Evolutionary conservation across 176 grass and related monocot genomes (phyloP), one percentile per base, ranked within the genome.

Genomic region (Musa troglodytarum): DNA sequence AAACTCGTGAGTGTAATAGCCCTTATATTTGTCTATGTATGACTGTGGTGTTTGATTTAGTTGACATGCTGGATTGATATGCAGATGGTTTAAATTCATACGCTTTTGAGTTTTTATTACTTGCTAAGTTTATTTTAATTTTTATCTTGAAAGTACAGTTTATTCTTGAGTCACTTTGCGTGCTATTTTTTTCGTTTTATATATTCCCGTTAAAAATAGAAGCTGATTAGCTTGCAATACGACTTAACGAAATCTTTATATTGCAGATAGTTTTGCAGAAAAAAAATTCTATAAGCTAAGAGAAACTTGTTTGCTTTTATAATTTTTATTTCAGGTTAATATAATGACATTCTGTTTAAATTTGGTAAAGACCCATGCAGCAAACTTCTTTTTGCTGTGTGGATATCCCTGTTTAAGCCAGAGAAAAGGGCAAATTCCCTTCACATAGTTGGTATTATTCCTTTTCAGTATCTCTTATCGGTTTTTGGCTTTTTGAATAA

Each of bases 1-100:
- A 97, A 97, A 83, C 90, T 97, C 84, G 94, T 97, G 67, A 50
- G 90, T 88, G 16, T 23, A 23, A 69, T 59, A 19, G 17, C 59
- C 1, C 63, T 65, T 14, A 34, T 63, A 34, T 72, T 50, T 51
- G 21, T 3, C n/a, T 72, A 49, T 50, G 49, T 13, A 43, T 43
- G 16, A 52, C 51, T 50, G 2, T 34, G 55, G 14, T 50, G 50
- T 25, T 73, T 17, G 3, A 61, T 61, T 61, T 59, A 7, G 12
- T 59, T 6, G 17, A 34, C 57, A 59, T 59, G 57, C 57, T 59
- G 57, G 12, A 59, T 59, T n/a, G 57, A 59, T 17, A 20, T 19
- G 7, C 57, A 59, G 29, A 8, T n/a, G 57, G 57, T 59, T 59
- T 59, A 19, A 8, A 3, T 19, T 59, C 57, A 5, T 59, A 59